phyloP scores from a whole-genome alignment of 164 flowering plant species.

The Nelumbo lutea region DNA sequence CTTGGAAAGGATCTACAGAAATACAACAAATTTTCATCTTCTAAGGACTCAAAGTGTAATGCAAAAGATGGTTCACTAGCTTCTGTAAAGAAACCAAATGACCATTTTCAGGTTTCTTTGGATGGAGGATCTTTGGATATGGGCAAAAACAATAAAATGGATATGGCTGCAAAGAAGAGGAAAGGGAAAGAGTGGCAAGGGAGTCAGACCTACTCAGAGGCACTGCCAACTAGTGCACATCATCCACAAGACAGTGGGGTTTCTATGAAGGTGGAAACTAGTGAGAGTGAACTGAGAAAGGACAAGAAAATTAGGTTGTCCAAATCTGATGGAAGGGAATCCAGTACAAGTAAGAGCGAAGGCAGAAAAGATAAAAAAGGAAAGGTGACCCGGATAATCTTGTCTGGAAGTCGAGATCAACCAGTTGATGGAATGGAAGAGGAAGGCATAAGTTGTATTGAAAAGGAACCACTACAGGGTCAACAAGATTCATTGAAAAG shows the following conservation, averaged over 20 bases:
- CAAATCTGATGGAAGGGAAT: conserved; percentile 27
- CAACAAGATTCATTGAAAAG: conserved; percentile 41
- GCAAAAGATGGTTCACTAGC: conserved; percentile 15
- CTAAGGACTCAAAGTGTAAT: conserved; percentile 24
- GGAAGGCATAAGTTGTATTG: conserved; percentile 12
- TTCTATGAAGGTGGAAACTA: conserved; percentile 25
- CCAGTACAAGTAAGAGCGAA: conserved; percentile 20
- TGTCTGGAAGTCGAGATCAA: conserved; percentile 21
- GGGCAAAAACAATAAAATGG: conserved; percentile 19
- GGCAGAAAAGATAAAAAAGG: conserved; percentile 25
- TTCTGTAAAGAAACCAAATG: conserved; percentile 31
- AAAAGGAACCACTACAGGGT: conserved; percentile 26
- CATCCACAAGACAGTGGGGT: conserved; percentile 11
- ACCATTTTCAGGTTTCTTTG: conserved; percentile 18
- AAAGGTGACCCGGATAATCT: conserved; percentile 11
- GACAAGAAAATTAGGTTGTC: conserved; percentile 35
- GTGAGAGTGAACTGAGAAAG: conserved; percentile 28
- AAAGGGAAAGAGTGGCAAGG: conserved; percentile 45
- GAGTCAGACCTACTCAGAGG: conserved; percentile 21
- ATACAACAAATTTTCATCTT: conserved; percentile 14
- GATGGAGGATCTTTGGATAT: conserved; percentile 24
- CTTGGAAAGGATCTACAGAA: conserved; percentile 31
- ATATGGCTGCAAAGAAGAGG: conserved; percentile 41
- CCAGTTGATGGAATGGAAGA: conserved; percentile 21
- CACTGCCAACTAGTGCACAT: conserved; percentile 10